Evolutionary conservation across 768 basidiomycete species (phyloP).

Genomic region (Boletus pseudo-olivaceus): DNA sequence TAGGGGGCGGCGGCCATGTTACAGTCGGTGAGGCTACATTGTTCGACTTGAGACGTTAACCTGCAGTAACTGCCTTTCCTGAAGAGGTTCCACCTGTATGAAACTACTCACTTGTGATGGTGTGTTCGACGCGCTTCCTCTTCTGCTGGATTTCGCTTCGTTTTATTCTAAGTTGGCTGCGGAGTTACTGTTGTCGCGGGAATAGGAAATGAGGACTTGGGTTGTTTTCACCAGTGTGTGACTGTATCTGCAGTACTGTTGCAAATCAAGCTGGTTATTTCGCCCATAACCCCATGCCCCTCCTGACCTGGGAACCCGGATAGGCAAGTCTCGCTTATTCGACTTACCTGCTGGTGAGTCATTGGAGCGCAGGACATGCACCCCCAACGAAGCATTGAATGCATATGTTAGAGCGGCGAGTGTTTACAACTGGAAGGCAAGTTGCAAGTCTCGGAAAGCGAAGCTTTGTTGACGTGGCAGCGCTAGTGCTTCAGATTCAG

Average conservation of each 20-base stretch:
- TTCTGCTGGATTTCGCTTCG: not conserved
- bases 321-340: not conserved
- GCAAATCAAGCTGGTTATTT: conserved; percentile 69
- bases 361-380: conserved; percentile 9
- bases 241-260: conserved; percentile 17
- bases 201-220: not conserved
- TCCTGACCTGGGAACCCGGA: no score
- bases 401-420: conserved; percentile 53
- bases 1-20: conserved; percentile 67
- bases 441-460: not conserved
- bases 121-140: not conserved
- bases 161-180: conserved; percentile 44
- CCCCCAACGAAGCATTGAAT: conserved; percentile 57
- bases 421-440: conserved; percentile 61
- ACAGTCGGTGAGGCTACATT: conserved; percentile 45
- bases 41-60: no score
- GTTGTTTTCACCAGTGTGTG: not conserved
- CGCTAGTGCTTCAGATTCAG: no score
- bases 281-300: conserved; percentile 52
- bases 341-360: not conserved
- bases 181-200: conserved; percentile 48
- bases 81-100: conserved; percentile 75
- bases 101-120: conserved; percentile 65
- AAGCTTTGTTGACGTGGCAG: not conserved
- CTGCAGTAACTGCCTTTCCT: not conserved